Evolutionary conservation across 2,329 filamentous ascomycete species (phyloP).

Genomic region (Claviceps monticola): DNA sequence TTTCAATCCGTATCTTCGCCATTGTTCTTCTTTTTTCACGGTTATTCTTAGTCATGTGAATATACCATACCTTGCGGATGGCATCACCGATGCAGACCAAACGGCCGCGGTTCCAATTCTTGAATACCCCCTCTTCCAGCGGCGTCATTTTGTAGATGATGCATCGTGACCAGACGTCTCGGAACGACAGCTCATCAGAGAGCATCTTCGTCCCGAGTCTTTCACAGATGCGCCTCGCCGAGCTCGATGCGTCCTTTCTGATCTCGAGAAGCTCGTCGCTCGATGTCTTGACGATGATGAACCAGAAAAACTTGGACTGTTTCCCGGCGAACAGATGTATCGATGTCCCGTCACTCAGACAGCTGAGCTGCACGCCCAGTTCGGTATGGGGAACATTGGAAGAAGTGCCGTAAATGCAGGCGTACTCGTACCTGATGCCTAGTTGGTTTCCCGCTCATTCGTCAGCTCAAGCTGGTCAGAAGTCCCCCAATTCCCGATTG

Average conservation of each 20-base stretch:
- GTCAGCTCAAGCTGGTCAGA: too few species aligned
- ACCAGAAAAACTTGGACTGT: conserved; percentile 3
- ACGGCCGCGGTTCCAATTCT: conserved; percentile 17
- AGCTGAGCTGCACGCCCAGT: conserved; percentile 1
- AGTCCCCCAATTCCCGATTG: too few species aligned
- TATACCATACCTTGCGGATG: conserved; percentile 17
- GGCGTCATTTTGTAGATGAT: conserved; percentile 11
- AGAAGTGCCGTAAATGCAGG: conserved; percentile 4
- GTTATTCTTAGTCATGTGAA: neutral
- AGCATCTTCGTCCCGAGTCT: conserved; percentile 14
- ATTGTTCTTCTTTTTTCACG: neutral
- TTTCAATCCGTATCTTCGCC: too few species aligned
- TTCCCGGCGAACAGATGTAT: conserved; percentile 3
- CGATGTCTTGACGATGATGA: conserved; percentile 1
- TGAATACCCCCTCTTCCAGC: conserved; percentile 19
- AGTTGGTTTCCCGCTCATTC: too few species aligned
- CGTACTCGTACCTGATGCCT: conserved; percentile 4
- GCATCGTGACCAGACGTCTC: conserved; percentile 17
- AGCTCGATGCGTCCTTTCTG: neutral
- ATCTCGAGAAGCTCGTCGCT: conserved; percentile 16
- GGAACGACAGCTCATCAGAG: conserved; percentile 16
- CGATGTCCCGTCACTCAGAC: neutral
- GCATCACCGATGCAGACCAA: conserved; percentile 21
- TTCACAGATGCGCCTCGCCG: conserved; percentile 10
- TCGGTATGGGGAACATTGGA: conserved; percentile 1